phyloP scores from a whole-genome alignment of 768 basidiomycete genomes.

The Fomitopsis serialis region DNA sequence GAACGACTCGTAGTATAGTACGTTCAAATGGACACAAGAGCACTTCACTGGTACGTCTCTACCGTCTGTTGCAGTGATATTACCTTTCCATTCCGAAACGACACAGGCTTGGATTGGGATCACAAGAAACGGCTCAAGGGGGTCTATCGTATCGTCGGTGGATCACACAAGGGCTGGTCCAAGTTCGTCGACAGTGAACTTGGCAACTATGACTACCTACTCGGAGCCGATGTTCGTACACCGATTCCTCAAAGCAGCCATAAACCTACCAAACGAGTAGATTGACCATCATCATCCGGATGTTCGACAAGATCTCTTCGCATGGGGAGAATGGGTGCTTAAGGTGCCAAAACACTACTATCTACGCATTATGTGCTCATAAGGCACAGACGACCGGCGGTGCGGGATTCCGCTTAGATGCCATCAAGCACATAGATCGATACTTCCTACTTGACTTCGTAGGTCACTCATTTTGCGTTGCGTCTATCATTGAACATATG shows the following conservation, averaged over 20 bases:
- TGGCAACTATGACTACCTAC: slow-evolving; percentile 85
- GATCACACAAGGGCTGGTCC: slow-evolving; percentile 77
- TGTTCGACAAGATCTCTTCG: slow-evolving; percentile 65
- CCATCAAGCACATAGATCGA: slow-evolving; percentile 85
- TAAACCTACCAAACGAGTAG: neutral
- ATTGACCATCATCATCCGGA: slow-evolving; percentile 64
- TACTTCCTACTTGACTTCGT: slow-evolving; percentile 69
- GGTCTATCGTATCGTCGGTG: slow-evolving; percentile 69
- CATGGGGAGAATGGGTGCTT: slow-evolving; percentile 80
- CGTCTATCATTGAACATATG: neutral
- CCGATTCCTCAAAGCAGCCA: neutral
- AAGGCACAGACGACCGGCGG: slow-evolving; percentile 54
- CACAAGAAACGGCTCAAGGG: slow-evolving; percentile 52
- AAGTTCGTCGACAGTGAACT: slow-evolving; percentile 71
- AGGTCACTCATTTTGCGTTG: slow-evolving; percentile 18
- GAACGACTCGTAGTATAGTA: slow-evolving; percentile 51
- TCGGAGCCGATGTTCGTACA: slow-evolving; percentile 63
- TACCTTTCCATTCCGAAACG: neutral
- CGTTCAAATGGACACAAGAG: slow-evolving; percentile 65
- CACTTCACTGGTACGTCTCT: slow-evolving; percentile 73
- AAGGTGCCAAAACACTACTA: too few species aligned
- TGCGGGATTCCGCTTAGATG: slow-evolving; percentile 80
- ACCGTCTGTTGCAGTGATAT: neutral
- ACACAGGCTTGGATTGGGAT: slow-evolving; percentile 80
- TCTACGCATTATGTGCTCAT: too few species aligned